Base-by-base conservation (phyloP, 768 basidiomycete genomes). In the Asterophora parasitica region DNA sequence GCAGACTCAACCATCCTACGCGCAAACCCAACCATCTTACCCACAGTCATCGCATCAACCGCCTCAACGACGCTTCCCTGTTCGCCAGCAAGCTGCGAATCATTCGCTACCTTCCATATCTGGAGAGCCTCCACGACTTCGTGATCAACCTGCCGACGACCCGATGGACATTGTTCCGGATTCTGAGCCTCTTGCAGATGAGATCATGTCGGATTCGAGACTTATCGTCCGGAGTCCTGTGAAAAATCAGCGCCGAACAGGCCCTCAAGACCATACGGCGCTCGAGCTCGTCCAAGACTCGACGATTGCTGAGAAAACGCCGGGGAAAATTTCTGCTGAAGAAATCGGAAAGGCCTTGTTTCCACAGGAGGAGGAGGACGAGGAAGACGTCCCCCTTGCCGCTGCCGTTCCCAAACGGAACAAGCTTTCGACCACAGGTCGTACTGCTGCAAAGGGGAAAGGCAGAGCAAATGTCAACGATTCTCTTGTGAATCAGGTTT, bases 91-190 rank as follows among this genome's bases (percentile, higher is more conserved):
- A 17, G 17, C 35, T 33, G 32, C 39, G 40, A 23, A 42, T 42
- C 23, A 40, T 44, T 7, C 45, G 6, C 27, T 20, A 26, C 19
- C 27, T 28, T 30, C 11, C 4, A 5, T 12, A 39, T 35, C 28
- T 32, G 17, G 33, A 4, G 26, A 41, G 3, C 23, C 51, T 9
- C 42, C 52, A 20, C 44, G 34, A 35, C 49, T 48, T 35, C 45
- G 16, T n/a, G 37, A 43, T 15, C 23, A 54, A 8, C 42, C 38
- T 23, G 44, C 44, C 33, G 49, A 57, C 33, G 72, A 71, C 53
- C 43, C 53, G 4, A 67, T 74, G 54, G 79, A 79, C 27, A 46
- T 83, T 42, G 69, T 87, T 12, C 82, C 83, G 2, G 85, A 85
- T 58, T 85, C 83, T 2, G 83, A 85, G 52, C 76, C 79, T 39